phyloP scores from a whole-genome alignment of 129 eudicot genomes.

The Mikania micrantha region DNA sequence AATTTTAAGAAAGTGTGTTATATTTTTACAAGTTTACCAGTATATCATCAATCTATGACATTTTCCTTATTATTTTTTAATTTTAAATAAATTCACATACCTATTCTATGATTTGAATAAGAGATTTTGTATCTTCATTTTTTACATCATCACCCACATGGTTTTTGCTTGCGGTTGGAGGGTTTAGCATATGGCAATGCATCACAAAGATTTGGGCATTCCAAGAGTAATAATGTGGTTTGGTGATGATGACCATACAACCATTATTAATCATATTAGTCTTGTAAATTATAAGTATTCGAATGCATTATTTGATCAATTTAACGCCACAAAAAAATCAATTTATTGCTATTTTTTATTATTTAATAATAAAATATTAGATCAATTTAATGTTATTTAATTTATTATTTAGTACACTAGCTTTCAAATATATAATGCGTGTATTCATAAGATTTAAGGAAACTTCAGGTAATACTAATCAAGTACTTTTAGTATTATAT shows the following conservation, averaged over 20 bases:
- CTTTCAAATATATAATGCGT: too few relatives aligned
- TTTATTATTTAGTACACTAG: too few relatives aligned
- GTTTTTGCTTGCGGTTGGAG: slow-evolving; percentile 11
- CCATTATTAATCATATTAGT: slow-evolving; percentile 2
- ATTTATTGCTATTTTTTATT: too few relatives aligned
- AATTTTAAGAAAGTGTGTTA: too few relatives aligned
- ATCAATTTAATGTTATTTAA: background rate
- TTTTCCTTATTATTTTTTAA: background rate
- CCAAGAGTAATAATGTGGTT: slow-evolving; percentile 1
- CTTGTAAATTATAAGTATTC: background rate
- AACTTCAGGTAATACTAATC: too few relatives aligned
- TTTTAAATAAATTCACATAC: background rate
- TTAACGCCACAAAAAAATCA: too few relatives aligned
- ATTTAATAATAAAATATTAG: too few relatives aligned
- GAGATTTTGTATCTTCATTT: background rate
- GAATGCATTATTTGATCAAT: background rate
- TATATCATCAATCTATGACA: background rate
- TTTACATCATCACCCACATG: slow-evolving; percentile 13
- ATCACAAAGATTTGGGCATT: slow-evolving; percentile 11
- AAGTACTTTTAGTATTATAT: too few relatives aligned
- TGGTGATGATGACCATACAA: slow-evolving; percentile 20
- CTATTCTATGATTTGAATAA: background rate
- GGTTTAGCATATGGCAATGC: background rate
- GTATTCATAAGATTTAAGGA: too few relatives aligned
- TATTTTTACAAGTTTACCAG: too few relatives aligned